Evolutionary conservation across 345 rosid genomes (phyloP).

Genomic region (Salix viminalis): DNA sequence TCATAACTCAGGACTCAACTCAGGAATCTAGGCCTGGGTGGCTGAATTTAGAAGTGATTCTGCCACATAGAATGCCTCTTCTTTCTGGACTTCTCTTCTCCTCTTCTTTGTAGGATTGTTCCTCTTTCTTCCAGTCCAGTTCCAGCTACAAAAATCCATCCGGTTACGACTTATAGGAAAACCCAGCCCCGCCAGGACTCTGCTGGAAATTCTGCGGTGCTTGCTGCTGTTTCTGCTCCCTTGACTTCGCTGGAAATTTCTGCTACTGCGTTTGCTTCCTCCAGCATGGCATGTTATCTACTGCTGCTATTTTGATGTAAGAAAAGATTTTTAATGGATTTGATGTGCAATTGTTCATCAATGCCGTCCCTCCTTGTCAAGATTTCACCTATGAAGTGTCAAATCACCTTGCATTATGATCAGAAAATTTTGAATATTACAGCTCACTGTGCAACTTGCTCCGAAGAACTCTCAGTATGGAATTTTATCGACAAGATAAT

Average conservation of each 20-base stretch:
- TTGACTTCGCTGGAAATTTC: no score
- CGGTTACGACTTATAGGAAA: background rate
- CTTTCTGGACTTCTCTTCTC: background rate
- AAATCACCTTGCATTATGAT: background rate
- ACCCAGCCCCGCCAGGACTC: no score
- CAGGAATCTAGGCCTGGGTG: no score
- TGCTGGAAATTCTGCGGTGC: no score
- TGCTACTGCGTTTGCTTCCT: no score
- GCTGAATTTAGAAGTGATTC: background rate
- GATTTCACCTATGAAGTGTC: background rate
- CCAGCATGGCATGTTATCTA: no score
- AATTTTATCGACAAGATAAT: background rate
- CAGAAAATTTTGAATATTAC: background rate
- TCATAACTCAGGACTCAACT: no score
- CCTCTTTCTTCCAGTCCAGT: background rate
- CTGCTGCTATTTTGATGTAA: no score
- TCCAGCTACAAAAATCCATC: background rate
- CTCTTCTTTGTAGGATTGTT: background rate
- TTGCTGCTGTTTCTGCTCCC: no score
- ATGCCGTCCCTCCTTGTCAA: background rate
- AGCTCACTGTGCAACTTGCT: background rate
- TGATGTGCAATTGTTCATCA: background rate
- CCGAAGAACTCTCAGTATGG: background rate
- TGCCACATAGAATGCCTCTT: background rate
- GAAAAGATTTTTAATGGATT: background rate